Evolutionary conservation across 2,329 filamentous ascomycete genomes (phyloP).

Genomic region (Penicillium sp.): DNA sequence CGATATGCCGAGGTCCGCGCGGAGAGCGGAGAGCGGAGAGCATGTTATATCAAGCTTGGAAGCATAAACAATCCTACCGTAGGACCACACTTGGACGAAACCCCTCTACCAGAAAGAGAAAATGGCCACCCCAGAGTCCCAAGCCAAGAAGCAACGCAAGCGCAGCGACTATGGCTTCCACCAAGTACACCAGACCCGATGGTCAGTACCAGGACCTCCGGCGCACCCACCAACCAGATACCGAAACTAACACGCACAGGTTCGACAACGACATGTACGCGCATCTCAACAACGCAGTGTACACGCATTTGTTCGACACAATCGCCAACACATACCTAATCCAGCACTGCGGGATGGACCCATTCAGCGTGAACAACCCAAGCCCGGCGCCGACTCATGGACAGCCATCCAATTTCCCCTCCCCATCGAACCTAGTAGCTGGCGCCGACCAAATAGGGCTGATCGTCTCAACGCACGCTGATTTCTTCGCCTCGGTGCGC

Average conservation of each 20-base stretch:
- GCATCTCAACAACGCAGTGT: constrained; percentile 85
- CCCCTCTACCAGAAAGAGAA: not conserved
- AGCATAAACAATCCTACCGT: not conserved
- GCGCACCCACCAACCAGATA: not conserved
- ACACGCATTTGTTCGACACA: constrained; percentile 80
- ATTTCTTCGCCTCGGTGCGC: constrained; percentile 72
- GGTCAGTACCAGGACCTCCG: constrained; percentile 43
- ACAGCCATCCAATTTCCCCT: constrained; percentile 7
- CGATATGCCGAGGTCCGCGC: constrained; percentile 14
- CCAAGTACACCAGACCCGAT: constrained; percentile 77
- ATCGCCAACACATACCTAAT: constrained; percentile 85
- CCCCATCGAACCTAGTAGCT: not conserved
- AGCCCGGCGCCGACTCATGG: constrained; percentile 8
- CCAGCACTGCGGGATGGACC: constrained; percentile 63
- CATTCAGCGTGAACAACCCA: constrained; percentile 47
- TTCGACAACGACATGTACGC: constrained; percentile 91
- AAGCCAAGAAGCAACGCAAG: constrained; percentile 52
- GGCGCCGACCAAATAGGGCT: constrained; percentile 62
- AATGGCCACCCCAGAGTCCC: constrained; percentile 25
- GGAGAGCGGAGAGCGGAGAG: not conserved
- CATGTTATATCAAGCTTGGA: constrained; percentile 2
- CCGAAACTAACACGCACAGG: constrained; percentile 42
- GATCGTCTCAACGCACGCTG: constrained; percentile 74
- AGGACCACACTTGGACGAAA: not conserved
- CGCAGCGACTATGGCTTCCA: constrained; percentile 67